Percentiles rank a stretch among this genome's conserved stretches.
Conservation (phyloP, 805 yeast species). For the Schwanniomyces occidentalis region DNA sequence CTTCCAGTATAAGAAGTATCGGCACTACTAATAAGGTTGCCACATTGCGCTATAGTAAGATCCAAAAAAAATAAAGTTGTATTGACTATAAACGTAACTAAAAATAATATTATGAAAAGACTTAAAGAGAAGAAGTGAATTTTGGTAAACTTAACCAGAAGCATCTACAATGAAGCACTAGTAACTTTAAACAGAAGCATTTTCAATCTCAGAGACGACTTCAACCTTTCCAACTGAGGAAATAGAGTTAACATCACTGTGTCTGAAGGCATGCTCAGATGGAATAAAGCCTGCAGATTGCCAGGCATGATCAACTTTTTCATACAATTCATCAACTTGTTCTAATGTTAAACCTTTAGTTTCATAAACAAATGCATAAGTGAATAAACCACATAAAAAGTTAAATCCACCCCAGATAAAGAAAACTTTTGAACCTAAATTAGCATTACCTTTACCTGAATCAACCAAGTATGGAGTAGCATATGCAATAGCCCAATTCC, state of each 20-base stretch:
- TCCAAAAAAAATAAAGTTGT: too few relatives aligned
- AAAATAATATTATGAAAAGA: too few relatives aligned
- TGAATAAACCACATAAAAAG: conserved; percentile 32
- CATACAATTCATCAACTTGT: conserved; percentile 42
- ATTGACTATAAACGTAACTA: too few relatives aligned
- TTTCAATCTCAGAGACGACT: conserved; percentile 28
- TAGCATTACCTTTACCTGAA: conserved; percentile 37
- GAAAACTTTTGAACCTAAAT: conserved; percentile 41
- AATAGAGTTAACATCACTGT: conserved; percentile 14
- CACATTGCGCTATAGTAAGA: too few relatives aligned
- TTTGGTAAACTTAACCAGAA: too few relatives aligned
- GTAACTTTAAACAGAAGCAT: conserved; percentile 22
- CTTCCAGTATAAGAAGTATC: too few relatives aligned
- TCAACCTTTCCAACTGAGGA: conserved; percentile 22
- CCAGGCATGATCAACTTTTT: conserved; percentile 34
- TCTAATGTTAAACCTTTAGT: conserved; percentile 43
- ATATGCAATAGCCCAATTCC: conserved; percentile 23
- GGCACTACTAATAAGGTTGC: too few relatives aligned
- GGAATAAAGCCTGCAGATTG: conserved; percentile 32
- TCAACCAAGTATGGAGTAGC: conserved; percentile 35
- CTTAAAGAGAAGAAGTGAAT: too few relatives aligned
- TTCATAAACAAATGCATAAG: conserved; percentile 35
- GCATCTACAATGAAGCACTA: too few relatives aligned
- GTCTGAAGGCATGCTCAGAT: conserved; percentile 37
- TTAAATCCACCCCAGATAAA: conserved; percentile 45